phyloP scores from a whole-genome alignment of 2,329 filamentous ascomycete genomes.

The Epichloe sibirici region DNA sequence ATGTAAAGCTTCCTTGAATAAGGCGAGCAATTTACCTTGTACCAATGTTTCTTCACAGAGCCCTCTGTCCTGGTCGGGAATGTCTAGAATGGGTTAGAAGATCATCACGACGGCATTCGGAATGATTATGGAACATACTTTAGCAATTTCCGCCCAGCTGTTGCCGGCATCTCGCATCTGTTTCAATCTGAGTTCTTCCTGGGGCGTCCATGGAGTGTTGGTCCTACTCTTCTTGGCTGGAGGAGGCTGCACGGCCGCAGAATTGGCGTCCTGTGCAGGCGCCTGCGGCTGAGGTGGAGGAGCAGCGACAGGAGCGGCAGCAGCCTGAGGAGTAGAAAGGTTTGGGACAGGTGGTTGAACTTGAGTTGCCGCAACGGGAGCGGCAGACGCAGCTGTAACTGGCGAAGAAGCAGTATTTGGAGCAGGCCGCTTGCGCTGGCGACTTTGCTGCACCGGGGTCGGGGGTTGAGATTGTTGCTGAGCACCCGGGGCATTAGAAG shows the following conservation, averaged over 20 bases:
- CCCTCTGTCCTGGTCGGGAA: constrained; percentile 92
- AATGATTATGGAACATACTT: constrained; percentile 51
- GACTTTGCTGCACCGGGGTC: constrained; percentile 24
- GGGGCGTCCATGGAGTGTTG: constrained; percentile 97
- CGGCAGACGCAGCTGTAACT: constrained; percentile 20
- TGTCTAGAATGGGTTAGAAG: constrained; percentile 39
- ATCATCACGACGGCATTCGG: background rate
- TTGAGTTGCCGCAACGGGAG: constrained; percentile 21
- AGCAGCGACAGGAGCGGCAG: constrained; percentile 4
- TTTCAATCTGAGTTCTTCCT: constrained; percentile 85
- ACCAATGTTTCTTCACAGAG: constrained; percentile 99
- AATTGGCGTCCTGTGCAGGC: constrained; percentile 19
- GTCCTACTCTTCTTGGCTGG: constrained; percentile 85
- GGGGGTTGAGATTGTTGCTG: constrained; percentile 27
- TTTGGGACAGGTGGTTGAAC: constrained; percentile 19
- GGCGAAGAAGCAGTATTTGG: constrained; percentile 27
- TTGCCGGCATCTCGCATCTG: constrained; percentile 86
- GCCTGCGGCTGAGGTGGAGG: constrained; percentile 16
- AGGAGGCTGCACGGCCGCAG: constrained; percentile 28
- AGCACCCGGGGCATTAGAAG: constrained; percentile 15
- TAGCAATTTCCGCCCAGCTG: constrained; percentile 97
- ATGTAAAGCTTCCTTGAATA: background rate
- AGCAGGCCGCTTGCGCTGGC: constrained; percentile 30
- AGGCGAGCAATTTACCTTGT: constrained; percentile 56
- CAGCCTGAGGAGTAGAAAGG: constrained; percentile 19